phyloP scores from a whole-genome alignment of 148 eudicot genomes.

The Nepenthes mirabilis region DNA sequence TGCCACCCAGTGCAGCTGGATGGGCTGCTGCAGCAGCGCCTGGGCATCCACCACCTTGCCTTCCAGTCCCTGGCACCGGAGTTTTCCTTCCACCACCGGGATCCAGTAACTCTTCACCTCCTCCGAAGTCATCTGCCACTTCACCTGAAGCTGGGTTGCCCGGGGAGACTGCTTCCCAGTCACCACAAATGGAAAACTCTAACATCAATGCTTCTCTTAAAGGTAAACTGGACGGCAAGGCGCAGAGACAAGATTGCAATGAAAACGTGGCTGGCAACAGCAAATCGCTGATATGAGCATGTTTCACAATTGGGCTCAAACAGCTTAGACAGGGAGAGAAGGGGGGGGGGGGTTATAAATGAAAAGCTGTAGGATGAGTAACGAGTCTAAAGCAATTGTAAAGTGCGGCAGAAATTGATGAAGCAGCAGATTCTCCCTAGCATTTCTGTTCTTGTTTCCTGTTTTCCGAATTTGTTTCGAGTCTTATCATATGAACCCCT shows the following conservation, averaged over 20 bases:
- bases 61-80: slow-evolving; percentile 55
- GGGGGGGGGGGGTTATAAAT: background rate
- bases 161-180: background rate
- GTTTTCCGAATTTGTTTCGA: background rate
- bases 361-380: background rate
- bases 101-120: slow-evolving; percentile 19
- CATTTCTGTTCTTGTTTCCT: background rate
- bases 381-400: background rate
- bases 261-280: slow-evolving; percentile 1
- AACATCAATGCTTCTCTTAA: background rate
- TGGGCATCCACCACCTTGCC: slow-evolving; percentile 25
- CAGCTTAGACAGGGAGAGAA: background rate
- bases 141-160: background rate
- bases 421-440: background rate
- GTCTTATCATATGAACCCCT: background rate
- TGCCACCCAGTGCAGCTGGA: slow-evolving; percentile 28
- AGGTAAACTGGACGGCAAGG: background rate
- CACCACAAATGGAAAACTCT: background rate
- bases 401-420: background rate
- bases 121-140: background rate
- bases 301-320: background rate
- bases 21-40: slow-evolving; percentile 24
- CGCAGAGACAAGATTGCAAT: slow-evolving; percentile 4
- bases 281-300: background rate
- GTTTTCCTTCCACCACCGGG: slow-evolving; percentile 56